Evolutionary conservation across 306 rosid genomes (phyloP), one percentile per base, ranked within the genome.

Genomic region (Prunus fruticosa): DNA sequence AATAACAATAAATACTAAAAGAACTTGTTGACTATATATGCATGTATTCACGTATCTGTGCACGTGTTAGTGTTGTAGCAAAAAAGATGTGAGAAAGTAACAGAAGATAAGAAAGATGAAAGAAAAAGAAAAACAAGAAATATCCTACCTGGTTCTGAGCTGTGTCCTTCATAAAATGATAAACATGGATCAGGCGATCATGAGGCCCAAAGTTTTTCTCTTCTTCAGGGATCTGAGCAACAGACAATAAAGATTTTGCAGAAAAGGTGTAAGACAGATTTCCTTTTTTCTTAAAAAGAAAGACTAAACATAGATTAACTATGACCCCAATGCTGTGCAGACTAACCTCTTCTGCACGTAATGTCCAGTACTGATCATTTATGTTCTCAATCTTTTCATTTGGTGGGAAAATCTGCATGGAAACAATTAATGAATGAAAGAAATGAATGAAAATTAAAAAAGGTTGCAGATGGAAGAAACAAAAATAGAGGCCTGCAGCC

Each of bases 111-210:
- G 16, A 52, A 38, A 38, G 43, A 38, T 0, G n/a, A 54, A 27
- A 12, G 25, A 66, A 27, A 49, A 14, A 47, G 19, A 60, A 69
- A 20, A 23, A 23, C 64, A 13, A 50, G 51, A 10, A 5, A 70
- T 51, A 49, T 18, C 28, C 86, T 81, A 83, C 84, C 85, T 84
- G 96, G 75, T 87, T 90, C 78, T 87, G 91, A 11, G 88, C 77
- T 7, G 88, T 67, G 67, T 90, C 97, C 84, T 84, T 93, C 84
- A 76, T 76, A 82, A 93, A 90, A 83, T 93, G 97, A 82, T 89
- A 93, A 63, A 90, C 94, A 78, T 93, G 96, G 71, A 93, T 86
- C 88, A 93, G 71, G 11, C 93, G 90, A 76, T 90, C 92, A 7
- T 83, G 87, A 66, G 92, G 86, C 60, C 88, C 90, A 64, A 93